Evolutionary conservation across 2,329 filamentous ascomycete genomes (phyloP).

Genomic region (Colletotrichum costaricense): DNA sequence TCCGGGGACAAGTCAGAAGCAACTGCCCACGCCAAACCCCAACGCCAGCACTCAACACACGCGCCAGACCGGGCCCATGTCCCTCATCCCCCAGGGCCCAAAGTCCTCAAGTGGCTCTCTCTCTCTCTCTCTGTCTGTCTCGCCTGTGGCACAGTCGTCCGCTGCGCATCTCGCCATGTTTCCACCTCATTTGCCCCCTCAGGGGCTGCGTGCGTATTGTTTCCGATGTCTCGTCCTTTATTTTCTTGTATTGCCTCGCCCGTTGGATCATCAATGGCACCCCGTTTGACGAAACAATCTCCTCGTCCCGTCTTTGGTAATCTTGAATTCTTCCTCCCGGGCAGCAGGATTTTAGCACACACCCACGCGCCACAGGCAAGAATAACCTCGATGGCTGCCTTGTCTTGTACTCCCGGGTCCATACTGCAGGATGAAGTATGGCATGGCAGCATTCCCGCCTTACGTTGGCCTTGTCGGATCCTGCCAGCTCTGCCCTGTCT

Average conservation of each 20-base stretch:
- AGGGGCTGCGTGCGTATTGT: neutral
- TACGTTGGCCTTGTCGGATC: slow-evolving; percentile 10
- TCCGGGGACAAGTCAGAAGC: neutral
- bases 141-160: slow-evolving; percentile 4
- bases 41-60: neutral
- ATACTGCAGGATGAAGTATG: neutral
- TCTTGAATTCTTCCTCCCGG: neutral
- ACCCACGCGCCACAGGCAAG: slow-evolving; percentile 6
- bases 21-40: neutral
- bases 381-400: slow-evolving; percentile 7
- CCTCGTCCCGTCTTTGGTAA: neutral
- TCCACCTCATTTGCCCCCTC: slow-evolving; percentile 24
- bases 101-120: neutral
- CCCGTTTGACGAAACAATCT: neutral
- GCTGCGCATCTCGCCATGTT: neutral
- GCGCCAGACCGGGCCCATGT: neutral
- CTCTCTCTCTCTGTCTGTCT: neutral
- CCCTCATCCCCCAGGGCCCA: neutral
- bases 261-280: neutral
- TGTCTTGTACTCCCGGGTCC: slow-evolving; percentile 3
- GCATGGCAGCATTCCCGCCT: neutral
- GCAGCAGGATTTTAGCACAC: neutral
- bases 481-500: slow-evolving; percentile 13
- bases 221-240: no score
- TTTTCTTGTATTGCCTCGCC: neutral